A percentile compares a stretch with the other conserved stretches of the same genome.
These are phyloP conservation scores for Byssothecium circinans DNA, from an alignment of 2,329 filamentous ascomycete genomes.

Conservation along the genomic window DNA sequence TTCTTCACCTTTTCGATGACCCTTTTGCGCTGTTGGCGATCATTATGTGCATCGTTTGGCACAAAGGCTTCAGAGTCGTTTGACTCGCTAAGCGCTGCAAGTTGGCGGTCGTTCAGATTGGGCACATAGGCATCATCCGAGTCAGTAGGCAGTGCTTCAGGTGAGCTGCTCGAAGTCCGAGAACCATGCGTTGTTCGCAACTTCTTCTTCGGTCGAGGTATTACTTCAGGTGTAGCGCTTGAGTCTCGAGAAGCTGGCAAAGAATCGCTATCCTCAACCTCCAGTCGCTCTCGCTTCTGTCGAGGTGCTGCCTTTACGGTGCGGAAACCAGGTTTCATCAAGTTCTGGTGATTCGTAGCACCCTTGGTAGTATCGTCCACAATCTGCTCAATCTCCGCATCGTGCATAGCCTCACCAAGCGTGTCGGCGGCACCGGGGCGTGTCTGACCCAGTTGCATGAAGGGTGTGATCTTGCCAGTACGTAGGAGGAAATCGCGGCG, in stretches of 20 bases:
- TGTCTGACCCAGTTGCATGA: conserved; percentile 74
- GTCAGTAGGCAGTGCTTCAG: conserved; percentile 26
- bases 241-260: conserved; percentile 4
- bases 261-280: conserved; percentile 12
- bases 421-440: conserved; percentile 67
- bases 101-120: conserved; percentile 43
- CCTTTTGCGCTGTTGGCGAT: conserved; percentile 45
- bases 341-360: conserved; percentile 51
- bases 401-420: conserved; percentile 74
- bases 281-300: conserved; percentile 47
- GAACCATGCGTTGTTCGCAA: too few relatives aligned
- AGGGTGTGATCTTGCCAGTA: conserved; percentile 96
- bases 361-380: conserved; percentile 47
- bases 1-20: conserved; percentile 29
- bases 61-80: conserved; percentile 39
- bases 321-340: conserved; percentile 53
- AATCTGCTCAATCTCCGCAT: conserved; percentile 73
- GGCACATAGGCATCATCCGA: conserved; percentile 48
- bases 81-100: conserved; percentile 44
- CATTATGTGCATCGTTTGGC: conserved; percentile 44
- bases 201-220: conserved; percentile 4
- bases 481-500: conserved; percentile 88
- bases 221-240: conserved; percentile 18
- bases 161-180: not conserved
- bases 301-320: conserved; percentile 32